Evolutionary conservation across 768 basidiomycete species (phyloP).

Genomic region (Russula ochroleuca): DNA sequence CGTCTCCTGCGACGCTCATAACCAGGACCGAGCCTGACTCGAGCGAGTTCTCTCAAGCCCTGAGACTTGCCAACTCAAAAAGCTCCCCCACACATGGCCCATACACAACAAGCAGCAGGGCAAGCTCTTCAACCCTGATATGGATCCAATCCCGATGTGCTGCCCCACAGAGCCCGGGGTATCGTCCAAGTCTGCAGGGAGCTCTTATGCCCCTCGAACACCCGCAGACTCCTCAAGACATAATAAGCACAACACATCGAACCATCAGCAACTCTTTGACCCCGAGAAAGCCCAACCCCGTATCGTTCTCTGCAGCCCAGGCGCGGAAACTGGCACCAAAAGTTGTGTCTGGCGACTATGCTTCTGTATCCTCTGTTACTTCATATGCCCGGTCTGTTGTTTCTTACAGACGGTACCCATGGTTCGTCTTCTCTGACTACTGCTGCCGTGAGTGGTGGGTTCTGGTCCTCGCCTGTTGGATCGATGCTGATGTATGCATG

Average conservation of each 20-base stretch:
- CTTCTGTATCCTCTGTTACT: constrained; percentile 71
- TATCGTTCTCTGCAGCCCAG: constrained; percentile 64
- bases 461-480: no score
- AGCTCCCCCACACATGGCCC: no score
- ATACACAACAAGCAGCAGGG: constrained; percentile 34
- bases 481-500: no score
- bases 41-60: constrained; percentile 69
- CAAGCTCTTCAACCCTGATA: constrained; percentile 70
- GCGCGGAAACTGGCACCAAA: constrained; percentile 51
- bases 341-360: constrained; percentile 60
- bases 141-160: constrained; percentile 57
- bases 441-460: no score
- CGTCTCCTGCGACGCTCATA: no score
- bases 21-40: no score
- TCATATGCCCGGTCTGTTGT: constrained; percentile 66
- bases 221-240: constrained; percentile 35
- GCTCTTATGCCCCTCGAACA: constrained; percentile 44
- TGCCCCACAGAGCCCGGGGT: constrained; percentile 61
- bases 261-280: constrained; percentile 89
- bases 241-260: no score
- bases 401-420: constrained; percentile 58
- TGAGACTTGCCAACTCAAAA: constrained; percentile 43
- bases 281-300: constrained; percentile 88
- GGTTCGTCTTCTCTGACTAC: no score
- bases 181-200: constrained; percentile 54